A percentile compares a stretch with the other conserved stretches of the same genome.
phyloP scores from a whole-genome alignment of 371 early-diverging fungal genomes.

The Syncephalastrum contaminatum region DNA sequence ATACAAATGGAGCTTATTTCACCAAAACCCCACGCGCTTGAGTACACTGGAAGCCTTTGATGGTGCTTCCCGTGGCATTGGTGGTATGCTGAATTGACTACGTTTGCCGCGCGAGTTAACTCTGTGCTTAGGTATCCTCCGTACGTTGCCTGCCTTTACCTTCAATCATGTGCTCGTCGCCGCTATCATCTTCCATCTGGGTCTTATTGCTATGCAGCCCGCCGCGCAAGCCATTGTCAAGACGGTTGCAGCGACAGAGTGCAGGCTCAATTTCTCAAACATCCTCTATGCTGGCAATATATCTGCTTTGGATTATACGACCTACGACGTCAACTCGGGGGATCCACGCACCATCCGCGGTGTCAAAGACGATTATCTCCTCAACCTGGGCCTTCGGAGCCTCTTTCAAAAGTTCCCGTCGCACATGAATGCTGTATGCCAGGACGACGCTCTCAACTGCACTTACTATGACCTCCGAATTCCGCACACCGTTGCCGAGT shows the following conservation, averaged over 20 bases:
- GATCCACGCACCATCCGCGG: constrained; percentile 1
- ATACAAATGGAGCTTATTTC: constrained; percentile 28
- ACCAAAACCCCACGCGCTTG: constrained; percentile 11
- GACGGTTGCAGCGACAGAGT: not conserved
- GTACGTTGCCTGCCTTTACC: constrained; percentile 6
- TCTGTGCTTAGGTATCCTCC: not conserved
- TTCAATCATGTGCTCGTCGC: constrained; percentile 9
- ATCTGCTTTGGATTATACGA: not conserved
- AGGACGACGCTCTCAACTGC: constrained; percentile 10
- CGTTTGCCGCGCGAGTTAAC: not conserved
- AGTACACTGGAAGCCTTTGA: constrained; percentile 28
- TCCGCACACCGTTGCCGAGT: constrained; percentile 6
- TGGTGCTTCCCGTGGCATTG: constrained; percentile 28
- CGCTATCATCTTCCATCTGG: constrained; percentile 13
- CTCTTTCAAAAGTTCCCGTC: not conserved
- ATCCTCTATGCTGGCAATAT: not conserved
- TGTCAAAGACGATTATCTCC: not conserved
- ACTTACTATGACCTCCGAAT: constrained; percentile 4
- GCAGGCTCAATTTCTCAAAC: not conserved
- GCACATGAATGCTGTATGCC: not conserved
- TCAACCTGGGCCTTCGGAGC: not conserved
- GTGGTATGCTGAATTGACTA: constrained; percentile 11
- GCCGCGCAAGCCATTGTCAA: constrained; percentile 12
- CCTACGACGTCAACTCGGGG: not conserved
- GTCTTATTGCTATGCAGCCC: constrained; percentile 17